These are phyloP conservation scores for Pleomassaria siparia DNA, from an alignment of 2,329 filamentous ascomycete species.

Conservation along the genomic window DNA sequence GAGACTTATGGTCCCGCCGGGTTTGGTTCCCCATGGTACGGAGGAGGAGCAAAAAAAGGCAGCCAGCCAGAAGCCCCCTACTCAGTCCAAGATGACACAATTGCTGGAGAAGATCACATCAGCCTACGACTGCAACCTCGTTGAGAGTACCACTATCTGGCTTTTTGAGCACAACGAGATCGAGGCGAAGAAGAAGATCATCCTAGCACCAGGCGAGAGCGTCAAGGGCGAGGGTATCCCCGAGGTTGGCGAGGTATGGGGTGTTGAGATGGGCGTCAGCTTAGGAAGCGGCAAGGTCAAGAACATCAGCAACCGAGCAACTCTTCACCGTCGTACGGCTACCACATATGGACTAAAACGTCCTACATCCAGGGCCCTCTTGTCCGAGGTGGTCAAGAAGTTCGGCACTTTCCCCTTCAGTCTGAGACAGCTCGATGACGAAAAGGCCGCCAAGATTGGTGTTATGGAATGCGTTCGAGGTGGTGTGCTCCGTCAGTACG, in stretches of 20 bases:
- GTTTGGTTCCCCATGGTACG: slow-evolving; percentile 75
- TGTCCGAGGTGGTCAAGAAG: slow-evolving; percentile 95
- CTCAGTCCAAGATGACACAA: slow-evolving; percentile 82
- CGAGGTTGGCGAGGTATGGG: slow-evolving; percentile 93
- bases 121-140: slow-evolving; percentile 85
- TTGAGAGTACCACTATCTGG: slow-evolving; percentile 99
- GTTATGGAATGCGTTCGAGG: slow-evolving; percentile 94
- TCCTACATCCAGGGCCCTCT: slow-evolving; percentile 84
- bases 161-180: slow-evolving; percentile 96
- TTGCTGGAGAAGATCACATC: slow-evolving; percentile 91
- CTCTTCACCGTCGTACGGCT: slow-evolving; percentile 87
- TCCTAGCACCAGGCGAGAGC: slow-evolving; percentile 81
- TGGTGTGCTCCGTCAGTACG: slow-evolving; percentile 92
- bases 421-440: slow-evolving; percentile 92
- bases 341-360: slow-evolving; percentile 94
- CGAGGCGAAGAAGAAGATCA: slow-evolving; percentile 97
- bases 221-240: slow-evolving; percentile 88
- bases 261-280: slow-evolving; percentile 92
- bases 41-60: slow-evolving; percentile 96
- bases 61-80: slow-evolving; percentile 75
- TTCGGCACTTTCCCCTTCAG: slow-evolving; percentile 98
- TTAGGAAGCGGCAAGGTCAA: slow-evolving; percentile 94
- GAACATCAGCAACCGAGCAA: slow-evolving; percentile 81
- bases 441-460: slow-evolving; percentile 92
- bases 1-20: slow-evolving; percentile 88